Conservation (phyloP, 331 rosid genomes). For the Erythrophleum ivorense region DNA sequence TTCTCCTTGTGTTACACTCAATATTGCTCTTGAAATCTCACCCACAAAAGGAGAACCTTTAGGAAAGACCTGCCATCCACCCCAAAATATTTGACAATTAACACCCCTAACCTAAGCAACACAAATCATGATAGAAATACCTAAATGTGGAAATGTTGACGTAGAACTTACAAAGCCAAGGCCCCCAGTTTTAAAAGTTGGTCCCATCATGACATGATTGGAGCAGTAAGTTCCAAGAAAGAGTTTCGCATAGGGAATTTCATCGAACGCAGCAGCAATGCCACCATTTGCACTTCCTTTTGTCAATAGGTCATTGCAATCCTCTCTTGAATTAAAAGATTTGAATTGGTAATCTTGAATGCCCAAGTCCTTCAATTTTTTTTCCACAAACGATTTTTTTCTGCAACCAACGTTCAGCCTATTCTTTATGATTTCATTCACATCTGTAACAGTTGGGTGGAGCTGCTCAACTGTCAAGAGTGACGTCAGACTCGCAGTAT, state of each 20-base stretch:
- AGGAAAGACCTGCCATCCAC: constrained; percentile 44
- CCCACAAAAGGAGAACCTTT: constrained; percentile 47
- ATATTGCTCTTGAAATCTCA: constrained; percentile 51
- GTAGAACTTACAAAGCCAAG: constrained; percentile 38
- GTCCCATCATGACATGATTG: constrained; percentile 3
- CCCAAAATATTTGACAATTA: too few relatives aligned
- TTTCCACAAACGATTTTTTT: not conserved
- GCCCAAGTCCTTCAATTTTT: not conserved
- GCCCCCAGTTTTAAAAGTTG: constrained; percentile 23
- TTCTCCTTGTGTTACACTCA: constrained; percentile 48
- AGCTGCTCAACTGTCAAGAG: not conserved
- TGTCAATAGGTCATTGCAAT: constrained; percentile 1
- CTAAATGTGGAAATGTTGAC: too few relatives aligned
- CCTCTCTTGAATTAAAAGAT: not conserved
- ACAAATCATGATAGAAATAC: too few relatives aligned
- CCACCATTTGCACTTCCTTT: constrained; percentile 27
- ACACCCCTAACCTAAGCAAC: too few relatives aligned
- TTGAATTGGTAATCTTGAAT: constrained; percentile 9
- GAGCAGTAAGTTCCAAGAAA: constrained; percentile 25
- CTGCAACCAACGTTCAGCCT: not conserved
- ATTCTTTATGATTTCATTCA: not conserved
- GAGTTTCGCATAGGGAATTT: constrained; percentile 26
- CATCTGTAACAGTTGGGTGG: not conserved
- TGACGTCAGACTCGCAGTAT: constrained; percentile 36
- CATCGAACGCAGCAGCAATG: constrained; percentile 39